phyloP scores from a whole-genome alignment of 768 basidiomycete genomes.

The Naganishia vishniacii region DNA sequence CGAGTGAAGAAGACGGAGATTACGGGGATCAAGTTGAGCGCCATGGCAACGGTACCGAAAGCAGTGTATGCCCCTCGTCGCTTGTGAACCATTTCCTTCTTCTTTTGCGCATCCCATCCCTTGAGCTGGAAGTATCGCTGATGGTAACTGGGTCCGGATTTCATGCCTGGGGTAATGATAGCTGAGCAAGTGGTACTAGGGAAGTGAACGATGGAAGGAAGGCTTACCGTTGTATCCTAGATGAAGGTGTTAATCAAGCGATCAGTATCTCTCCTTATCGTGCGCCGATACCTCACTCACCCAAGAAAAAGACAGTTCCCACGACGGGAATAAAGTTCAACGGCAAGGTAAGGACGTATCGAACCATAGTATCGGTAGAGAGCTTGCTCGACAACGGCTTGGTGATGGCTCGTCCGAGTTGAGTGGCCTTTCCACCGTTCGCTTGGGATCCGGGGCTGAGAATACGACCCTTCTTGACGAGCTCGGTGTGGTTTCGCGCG shows the following conservation, averaged over 20 bases:
- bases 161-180: constrained; percentile 31
- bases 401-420: constrained; percentile 54
- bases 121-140: constrained; percentile 67
- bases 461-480: constrained; percentile 51
- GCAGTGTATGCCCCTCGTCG: constrained; percentile 62
- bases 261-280: too few species aligned
- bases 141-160: constrained; percentile 59
- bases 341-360: constrained; percentile 63
- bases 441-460: constrained; percentile 39
- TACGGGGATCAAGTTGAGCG: constrained; percentile 61
- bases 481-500: constrained; percentile 50
- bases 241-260: not conserved
- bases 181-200: not conserved
- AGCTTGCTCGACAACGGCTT: constrained; percentile 49
- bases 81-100: constrained; percentile 53
- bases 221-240: constrained; percentile 35
- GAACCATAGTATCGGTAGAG: constrained; percentile 49
- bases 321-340: constrained; percentile 64
- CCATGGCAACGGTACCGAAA: constrained; percentile 60
- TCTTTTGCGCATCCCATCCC: constrained; percentile 53
- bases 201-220: not conserved
- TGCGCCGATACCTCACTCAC: constrained; percentile 31
- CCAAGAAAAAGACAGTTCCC: constrained; percentile 61
- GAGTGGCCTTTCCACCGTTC: constrained; percentile 49
- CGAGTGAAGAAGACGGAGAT: constrained; percentile 58